phyloP scores from a whole-genome alignment of 371 early-diverging fungal species.

The Parasitella parasitica region DNA sequence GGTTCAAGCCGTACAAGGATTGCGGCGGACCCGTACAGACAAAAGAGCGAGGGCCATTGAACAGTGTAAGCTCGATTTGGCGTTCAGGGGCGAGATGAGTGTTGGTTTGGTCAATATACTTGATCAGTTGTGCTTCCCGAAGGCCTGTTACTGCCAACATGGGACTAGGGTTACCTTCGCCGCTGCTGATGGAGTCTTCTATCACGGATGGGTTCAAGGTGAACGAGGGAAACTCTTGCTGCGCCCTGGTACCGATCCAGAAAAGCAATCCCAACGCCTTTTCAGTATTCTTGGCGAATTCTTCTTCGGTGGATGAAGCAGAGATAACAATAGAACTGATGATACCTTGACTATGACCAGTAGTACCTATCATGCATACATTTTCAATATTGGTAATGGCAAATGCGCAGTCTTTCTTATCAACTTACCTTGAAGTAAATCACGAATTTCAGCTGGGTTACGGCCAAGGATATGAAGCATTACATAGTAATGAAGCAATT shows the following conservation, averaged over 20 bases:
- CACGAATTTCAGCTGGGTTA: conserved; percentile 45
- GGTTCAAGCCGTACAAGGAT: conserved; percentile 86
- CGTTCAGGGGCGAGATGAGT: conserved; percentile 78
- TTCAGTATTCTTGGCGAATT: conserved; percentile 77
- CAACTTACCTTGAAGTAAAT: conserved; percentile 48
- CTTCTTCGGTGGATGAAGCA: conserved; percentile 77
- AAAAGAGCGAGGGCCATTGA: conserved; percentile 86
- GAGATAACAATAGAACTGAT: conserved; percentile 91
- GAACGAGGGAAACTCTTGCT: conserved; percentile 86
- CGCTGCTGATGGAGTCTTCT: conserved; percentile 85
- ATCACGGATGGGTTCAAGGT: conserved; percentile 85
- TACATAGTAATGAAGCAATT: conserved; percentile 81
- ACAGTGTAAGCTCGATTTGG: conserved; percentile 77
- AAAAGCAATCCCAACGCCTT: conserved; percentile 89
- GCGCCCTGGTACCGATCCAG: conserved; percentile 89
- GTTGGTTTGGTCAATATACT: conserved; percentile 86
- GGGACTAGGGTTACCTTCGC: conserved; percentile 92
- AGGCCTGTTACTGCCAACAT: conserved; percentile 88
- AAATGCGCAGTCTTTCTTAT: too few relatives aligned
- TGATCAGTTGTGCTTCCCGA: conserved; percentile 71
- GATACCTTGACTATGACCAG: conserved; percentile 96
- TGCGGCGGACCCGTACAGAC: conserved; percentile 89
- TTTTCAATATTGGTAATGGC: background rate
- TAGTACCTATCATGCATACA: conserved; percentile 61
- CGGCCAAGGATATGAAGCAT: conserved; percentile 61